phyloP scores from a whole-genome alignment of 495 filamentous ascomycete genomes.

The Aspergillus steynii region DNA sequence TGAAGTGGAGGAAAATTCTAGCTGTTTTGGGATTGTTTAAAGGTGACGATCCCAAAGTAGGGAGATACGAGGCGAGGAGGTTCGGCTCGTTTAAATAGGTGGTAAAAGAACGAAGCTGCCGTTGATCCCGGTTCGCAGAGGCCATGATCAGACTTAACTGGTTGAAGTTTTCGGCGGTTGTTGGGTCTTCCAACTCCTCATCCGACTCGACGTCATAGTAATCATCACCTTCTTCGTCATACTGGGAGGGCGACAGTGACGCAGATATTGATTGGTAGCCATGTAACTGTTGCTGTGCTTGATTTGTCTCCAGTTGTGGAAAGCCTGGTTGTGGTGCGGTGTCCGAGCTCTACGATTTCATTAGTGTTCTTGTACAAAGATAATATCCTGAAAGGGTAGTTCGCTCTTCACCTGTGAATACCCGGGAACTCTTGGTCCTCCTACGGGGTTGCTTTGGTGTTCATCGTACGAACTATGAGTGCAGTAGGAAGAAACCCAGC shows the following conservation, averaged over 20 bases:
- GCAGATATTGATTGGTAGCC: conserved; percentile 8
- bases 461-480: not conserved
- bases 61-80: conserved; percentile 75
- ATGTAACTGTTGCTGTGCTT: not conserved
- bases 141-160: conserved; percentile 47
- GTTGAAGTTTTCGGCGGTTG: conserved; percentile 55
- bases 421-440: not conserved
- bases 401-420: not conserved
- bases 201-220: conserved; percentile 67
- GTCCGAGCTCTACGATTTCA: not conserved
- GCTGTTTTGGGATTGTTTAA: conserved; percentile 81
- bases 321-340: not conserved
- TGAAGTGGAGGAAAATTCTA: conserved; percentile 88
- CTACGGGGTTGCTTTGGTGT: not conserved
- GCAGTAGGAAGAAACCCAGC: not conserved
- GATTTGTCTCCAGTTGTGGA: conserved; percentile 10
- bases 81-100: conserved; percentile 67
- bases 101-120: conserved; percentile 58
- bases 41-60: conserved; percentile 73
- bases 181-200: conserved; percentile 60
- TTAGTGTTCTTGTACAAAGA: not conserved
- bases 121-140: conserved; percentile 51
- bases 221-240: conserved; percentile 57
- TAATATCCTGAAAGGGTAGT: not conserved
- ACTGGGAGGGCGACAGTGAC: conserved; percentile 15